Base-by-base conservation (phyloP, 2,329 filamentous ascomycete genomes). In the Alternaria tenuissima region DNA sequence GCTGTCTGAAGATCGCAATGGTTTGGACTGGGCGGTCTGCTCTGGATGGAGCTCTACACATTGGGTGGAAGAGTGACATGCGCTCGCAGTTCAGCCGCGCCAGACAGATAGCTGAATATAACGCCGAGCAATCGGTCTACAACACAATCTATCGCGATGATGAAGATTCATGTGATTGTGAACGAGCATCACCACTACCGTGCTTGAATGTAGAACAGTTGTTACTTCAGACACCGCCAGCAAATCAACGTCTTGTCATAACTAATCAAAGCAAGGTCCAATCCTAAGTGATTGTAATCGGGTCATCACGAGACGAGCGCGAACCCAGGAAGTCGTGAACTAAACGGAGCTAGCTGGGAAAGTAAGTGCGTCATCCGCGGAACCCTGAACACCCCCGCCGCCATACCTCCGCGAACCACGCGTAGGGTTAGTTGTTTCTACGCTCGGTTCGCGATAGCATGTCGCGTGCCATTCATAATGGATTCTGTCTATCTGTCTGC, bases 21-120 rank as follows among this genome's bases (percentile, higher is more conserved):
- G 68, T 63, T 64, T 63, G 63, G 63, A 63, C 62, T 59, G 68
- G 66, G 64, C 62, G 57, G 64, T 64, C 57, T 66, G 67, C 48
- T 55, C 57, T 59, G 46, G 32, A 62, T 56, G 62, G 59, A 58
- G 53, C 61, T 58, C 55, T 63, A 57, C 55, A 61, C 63, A 56
- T 49, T 54, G 47, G 47, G 49, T 58, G 61, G 63, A 30, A 30
- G 61, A 58, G 63, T 61, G 55, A 49, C 41, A 62, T 57, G 55
- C 56, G 62, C 52, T 49, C 55, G 48, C 55, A 47, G 55, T 60
- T 60, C 63, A 59, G 58, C 55, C 57, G 63, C 61, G 57, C 62
- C 64, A 67, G 65, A 63, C 63, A 71, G 63, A 61, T 66, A 67
- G 70, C 66, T 66, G 63, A 74, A 72, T 70, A 55, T 57, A 70